phyloP scores from a whole-genome alignment of 2,329 filamentous ascomycete genomes.

The Ilyonectria sp. region DNA sequence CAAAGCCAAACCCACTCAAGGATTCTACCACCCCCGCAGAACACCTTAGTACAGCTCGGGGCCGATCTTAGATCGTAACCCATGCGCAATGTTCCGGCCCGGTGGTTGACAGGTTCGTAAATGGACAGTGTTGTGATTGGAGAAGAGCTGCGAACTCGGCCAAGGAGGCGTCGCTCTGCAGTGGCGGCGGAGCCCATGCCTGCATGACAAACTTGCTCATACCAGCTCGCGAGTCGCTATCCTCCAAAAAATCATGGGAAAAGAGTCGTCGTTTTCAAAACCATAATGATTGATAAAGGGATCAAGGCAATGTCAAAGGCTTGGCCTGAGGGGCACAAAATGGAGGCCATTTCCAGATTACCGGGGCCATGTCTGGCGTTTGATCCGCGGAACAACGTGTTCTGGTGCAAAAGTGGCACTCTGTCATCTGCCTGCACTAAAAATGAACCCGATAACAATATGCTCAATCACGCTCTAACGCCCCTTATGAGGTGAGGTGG shows the following conservation, averaged over 20 bases:
- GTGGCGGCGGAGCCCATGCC: conserved; percentile 4
- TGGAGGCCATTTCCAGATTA: not conserved
- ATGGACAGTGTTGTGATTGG: conserved; percentile 6
- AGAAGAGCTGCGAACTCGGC: not conserved
- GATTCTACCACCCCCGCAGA: not conserved
- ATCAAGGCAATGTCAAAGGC: not conserved
- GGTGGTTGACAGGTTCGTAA: not conserved
- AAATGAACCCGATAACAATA: conserved; percentile 35
- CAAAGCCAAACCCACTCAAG: conserved; percentile 13
- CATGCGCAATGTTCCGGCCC: conserved; percentile 1
- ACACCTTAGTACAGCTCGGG: conserved; percentile 2
- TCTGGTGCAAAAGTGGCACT: conserved; percentile 20
- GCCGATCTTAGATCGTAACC: conserved; percentile 18
- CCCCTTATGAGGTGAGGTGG: conserved; percentile 46
- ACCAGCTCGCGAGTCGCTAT: conserved; percentile 10
- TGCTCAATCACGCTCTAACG: conserved; percentile 48
- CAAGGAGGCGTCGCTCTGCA: not conserved
- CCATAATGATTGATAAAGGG: not conserved
- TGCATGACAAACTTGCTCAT: conserved; percentile 26
- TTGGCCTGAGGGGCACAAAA: not conserved
- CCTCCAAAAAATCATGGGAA: not conserved
- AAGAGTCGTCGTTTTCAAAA: not conserved
- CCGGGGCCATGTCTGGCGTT: conserved; percentile 2
- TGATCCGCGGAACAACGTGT: not conserved
- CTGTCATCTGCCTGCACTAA: conserved; percentile 20